Percentiles rank a stretch among this genome's conserved stretches.
These are phyloP conservation scores for Rhodamnia rubescens DNA, from an alignment of 345 rosid species.

Conservation along the genomic window DNA sequence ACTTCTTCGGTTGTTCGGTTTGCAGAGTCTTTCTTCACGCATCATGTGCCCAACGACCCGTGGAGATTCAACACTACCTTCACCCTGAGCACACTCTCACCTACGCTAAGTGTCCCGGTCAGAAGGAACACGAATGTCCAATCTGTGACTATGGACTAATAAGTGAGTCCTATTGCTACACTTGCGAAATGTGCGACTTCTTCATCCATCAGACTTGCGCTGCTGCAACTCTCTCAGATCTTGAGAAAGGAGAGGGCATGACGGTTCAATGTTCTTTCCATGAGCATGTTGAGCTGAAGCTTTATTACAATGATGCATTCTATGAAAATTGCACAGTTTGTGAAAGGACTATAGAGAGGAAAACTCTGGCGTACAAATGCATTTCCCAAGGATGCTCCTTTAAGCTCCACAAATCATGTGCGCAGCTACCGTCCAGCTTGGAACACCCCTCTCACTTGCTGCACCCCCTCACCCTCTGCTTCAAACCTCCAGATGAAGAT, in stretches of 20 bases:
- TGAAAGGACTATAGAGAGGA: fast-evolving
- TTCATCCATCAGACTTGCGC: background rate
- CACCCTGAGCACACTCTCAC: background rate
- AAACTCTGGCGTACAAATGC: background rate
- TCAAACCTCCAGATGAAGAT: fast-evolving
- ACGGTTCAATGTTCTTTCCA: background rate
- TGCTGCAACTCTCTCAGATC: too few species aligned
- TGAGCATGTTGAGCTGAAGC: background rate
- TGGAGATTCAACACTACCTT: background rate
- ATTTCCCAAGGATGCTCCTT: fast-evolving
- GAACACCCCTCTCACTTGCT: background rate
- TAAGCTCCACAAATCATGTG: background rate
- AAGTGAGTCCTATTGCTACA: background rate
- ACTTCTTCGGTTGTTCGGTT: background rate
- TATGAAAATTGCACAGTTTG: background rate
- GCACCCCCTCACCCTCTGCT: background rate
- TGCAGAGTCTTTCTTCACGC: background rate
- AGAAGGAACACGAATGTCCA: fast-evolving
- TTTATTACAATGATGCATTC: background rate
- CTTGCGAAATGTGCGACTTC: background rate
- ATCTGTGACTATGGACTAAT: fast-evolving
- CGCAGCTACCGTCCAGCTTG: background rate
- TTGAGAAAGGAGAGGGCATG: background rate
- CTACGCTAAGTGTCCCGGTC: fast-evolving
- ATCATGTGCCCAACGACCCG: background rate